Conservation (phyloP, 495 filamentous ascomycete species). For the Podospora comata region DNA sequence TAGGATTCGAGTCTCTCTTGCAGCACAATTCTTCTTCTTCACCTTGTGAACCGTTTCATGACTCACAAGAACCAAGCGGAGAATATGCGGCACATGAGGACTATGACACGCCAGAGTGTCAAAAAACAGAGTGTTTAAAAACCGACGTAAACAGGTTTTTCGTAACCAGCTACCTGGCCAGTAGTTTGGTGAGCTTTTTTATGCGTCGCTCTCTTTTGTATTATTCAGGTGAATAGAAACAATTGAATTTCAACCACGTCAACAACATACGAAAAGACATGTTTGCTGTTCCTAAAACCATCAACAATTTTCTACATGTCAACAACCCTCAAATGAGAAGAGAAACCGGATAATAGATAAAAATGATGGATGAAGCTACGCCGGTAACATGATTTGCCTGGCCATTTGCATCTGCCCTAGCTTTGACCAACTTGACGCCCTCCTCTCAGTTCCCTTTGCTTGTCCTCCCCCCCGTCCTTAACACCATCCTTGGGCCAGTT, state of each 20-base stretch:
- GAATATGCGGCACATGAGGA: no score
- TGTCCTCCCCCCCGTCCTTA: not conserved
- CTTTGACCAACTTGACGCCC: not conserved
- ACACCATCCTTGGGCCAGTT: not conserved
- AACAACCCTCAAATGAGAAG: not conserved
- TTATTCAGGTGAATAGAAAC: no score
- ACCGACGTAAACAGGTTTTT: no score
- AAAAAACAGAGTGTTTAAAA: no score
- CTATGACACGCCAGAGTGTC: no score
- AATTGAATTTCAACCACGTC: not conserved
- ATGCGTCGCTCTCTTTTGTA: no score
- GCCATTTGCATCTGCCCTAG: not conserved
- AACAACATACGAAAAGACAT: not conserved
- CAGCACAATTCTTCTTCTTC: no score
- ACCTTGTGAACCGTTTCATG: no score
- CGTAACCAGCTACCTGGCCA: no score
- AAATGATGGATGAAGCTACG: slow-evolving; percentile 8
- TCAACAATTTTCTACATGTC: not conserved
- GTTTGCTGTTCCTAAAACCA: not conserved
- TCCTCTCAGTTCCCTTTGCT: not conserved
- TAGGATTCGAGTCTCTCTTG: no score
- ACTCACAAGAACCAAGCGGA: no score
- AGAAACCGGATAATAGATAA: slow-evolving; percentile 1
- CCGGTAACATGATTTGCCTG: slow-evolving; percentile 8
- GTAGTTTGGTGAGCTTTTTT: not conserved